phyloP scores from a whole-genome alignment of 352 stramenopile species.

The Globisporangium okanoganense region DNA sequence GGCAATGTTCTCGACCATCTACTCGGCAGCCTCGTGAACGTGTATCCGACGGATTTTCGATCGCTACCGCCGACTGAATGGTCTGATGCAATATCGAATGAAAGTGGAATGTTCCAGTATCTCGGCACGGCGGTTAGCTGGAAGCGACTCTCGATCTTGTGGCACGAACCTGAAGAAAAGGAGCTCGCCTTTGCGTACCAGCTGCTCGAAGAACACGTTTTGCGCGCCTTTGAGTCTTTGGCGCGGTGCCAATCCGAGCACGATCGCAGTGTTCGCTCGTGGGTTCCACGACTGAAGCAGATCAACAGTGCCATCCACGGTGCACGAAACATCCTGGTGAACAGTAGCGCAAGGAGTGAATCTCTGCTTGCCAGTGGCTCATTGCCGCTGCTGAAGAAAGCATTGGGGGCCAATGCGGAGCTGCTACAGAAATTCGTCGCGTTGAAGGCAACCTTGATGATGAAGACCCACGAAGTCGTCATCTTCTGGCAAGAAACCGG shows the following conservation, averaged over 20 bases:
- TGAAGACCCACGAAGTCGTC: slow-evolving; percentile 32
- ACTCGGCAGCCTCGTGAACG: slow-evolving; percentile 35
- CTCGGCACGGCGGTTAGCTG: slow-evolving; percentile 47
- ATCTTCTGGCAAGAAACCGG: slow-evolving; percentile 47
- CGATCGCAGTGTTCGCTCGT: slow-evolving; percentile 40
- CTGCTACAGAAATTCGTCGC: slow-evolving; percentile 30
- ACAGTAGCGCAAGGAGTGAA: slow-evolving; percentile 11
- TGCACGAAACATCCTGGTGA: slow-evolving; percentile 45
- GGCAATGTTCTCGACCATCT: slow-evolving; percentile 39
- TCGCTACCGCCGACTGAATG: slow-evolving; percentile 49
- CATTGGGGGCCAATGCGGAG: slow-evolving; percentile 24
- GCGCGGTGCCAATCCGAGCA: slow-evolving; percentile 18
- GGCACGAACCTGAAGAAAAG: slow-evolving; percentile 55
- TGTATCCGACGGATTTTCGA: slow-evolving; percentile 61
- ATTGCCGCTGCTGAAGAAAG: slow-evolving; percentile 31
- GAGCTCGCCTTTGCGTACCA: slow-evolving; percentile 56
- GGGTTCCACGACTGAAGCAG: slow-evolving; percentile 42
- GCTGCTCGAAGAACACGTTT: slow-evolving; percentile 45
- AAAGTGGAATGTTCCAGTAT: slow-evolving; percentile 57
- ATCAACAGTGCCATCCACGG: slow-evolving; percentile 41
- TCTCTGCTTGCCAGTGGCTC: slow-evolving; percentile 23
- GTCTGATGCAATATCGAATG: slow-evolving; percentile 29
- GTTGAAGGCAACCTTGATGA: slow-evolving; percentile 44
- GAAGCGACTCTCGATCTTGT: slow-evolving; percentile 43
- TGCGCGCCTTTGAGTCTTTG: slow-evolving; percentile 29